These are phyloP conservation scores for Saururus chinensis DNA, from an alignment of 164 flowering plant genomes.

Conservation along the genomic window DNA sequence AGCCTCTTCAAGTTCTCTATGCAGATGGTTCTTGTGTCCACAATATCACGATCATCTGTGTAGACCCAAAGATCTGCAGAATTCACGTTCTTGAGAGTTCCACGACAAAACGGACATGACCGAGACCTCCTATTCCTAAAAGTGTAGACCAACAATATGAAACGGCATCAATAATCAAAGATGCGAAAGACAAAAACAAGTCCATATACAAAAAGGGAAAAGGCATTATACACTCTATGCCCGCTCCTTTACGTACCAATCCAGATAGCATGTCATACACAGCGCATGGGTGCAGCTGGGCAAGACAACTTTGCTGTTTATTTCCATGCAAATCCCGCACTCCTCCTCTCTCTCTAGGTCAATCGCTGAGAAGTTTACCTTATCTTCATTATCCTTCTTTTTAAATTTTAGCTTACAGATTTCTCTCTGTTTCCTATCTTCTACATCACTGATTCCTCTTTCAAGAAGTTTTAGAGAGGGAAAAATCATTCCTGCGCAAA, in stretches of 20 bases:
- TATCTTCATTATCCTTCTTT: slow-evolving; percentile 36
- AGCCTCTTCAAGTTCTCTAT: slow-evolving; percentile 64
- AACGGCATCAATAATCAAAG: neutral
- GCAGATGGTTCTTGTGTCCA: slow-evolving; percentile 38
- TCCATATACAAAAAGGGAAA: neutral
- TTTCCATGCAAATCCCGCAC: slow-evolving; percentile 92
- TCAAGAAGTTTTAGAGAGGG: slow-evolving; percentile 86
- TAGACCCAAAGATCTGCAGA: slow-evolving; percentile 83
- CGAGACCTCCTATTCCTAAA: slow-evolving; percentile 69
- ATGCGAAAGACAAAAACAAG: neutral
- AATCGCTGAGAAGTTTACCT: slow-evolving; percentile 52
- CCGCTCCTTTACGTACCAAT: slow-evolving; percentile 37
- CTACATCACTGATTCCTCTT: slow-evolving; percentile 74
- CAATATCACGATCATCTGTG: slow-evolving; percentile 36
- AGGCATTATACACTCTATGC: no score
- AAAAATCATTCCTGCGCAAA: slow-evolving; percentile 60
- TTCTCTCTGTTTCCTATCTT: slow-evolving; percentile 70
- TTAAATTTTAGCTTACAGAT: slow-evolving; percentile 46
- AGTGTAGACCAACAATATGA: slow-evolving; percentile 1
- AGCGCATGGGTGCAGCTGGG: slow-evolving; percentile 72
- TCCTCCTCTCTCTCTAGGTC: slow-evolving; percentile 85
- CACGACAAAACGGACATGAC: slow-evolving; percentile 90
- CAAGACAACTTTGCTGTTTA: slow-evolving; percentile 58
- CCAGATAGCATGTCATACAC: slow-evolving; percentile 73
- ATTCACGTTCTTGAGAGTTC: slow-evolving; percentile 62